Conservation (phyloP, 2,329 filamentous ascomycete species). For the Neobulgaria alba region DNA sequence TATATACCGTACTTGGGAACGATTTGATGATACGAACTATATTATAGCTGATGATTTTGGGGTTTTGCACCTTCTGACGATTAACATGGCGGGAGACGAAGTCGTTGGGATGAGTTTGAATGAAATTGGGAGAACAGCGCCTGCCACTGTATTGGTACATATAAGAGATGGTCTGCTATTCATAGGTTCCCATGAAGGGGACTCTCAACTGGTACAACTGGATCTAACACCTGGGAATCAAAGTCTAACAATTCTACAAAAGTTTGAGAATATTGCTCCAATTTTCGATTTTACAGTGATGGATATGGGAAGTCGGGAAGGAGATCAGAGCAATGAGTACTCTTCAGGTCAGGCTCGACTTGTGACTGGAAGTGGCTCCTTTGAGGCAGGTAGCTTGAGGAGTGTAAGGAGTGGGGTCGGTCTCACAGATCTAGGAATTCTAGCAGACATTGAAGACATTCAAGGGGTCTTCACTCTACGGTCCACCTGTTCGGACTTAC, state of each 20-base stretch:
- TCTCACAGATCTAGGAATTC: constrained; percentile 74
- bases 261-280: constrained; percentile 76
- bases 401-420: constrained; percentile 92
- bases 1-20: constrained; percentile 87
- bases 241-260: constrained; percentile 62
- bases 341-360: constrained; percentile 91
- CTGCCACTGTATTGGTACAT: constrained; percentile 72
- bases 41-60: constrained; percentile 92
- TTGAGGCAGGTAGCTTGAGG: constrained; percentile 77
- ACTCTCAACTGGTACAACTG: constrained; percentile 73
- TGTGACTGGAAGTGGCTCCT: constrained; percentile 86
- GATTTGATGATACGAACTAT: constrained; percentile 72
- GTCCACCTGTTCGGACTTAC: constrained; percentile 38
- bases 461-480: constrained; percentile 64
- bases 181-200: constrained; percentile 84
- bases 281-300: constrained; percentile 92
- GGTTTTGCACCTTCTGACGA: constrained; percentile 72
- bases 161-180: constrained; percentile 67
- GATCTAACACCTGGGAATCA: constrained; percentile 34
- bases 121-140: constrained; percentile 56
- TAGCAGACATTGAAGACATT: constrained; percentile 70
- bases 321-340: constrained; percentile 80
- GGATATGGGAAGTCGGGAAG: constrained; percentile 84
- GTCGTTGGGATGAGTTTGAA: constrained; percentile 67
- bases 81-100: constrained; percentile 56